Conservation (phyloP, 129 eudicot genomes). For the Dittrichia graveolens region DNA sequence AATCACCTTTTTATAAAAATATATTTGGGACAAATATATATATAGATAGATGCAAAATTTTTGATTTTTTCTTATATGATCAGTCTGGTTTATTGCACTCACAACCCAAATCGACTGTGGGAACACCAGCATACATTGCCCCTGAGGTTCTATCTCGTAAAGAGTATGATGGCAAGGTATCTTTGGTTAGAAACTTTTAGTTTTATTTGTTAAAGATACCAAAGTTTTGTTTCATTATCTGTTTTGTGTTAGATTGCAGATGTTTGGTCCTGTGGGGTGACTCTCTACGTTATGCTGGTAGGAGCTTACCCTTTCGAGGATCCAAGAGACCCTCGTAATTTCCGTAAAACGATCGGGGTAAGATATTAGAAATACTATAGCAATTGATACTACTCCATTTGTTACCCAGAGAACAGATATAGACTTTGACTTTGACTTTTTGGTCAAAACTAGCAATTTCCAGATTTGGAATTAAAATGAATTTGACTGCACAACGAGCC, state of each 20-base stretch:
- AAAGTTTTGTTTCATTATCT: slow-evolving; percentile 9
- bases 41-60: slow-evolving; percentile 2
- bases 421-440: slow-evolving; percentile 7
- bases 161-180: slow-evolving; percentile 95
- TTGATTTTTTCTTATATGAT: slow-evolving; percentile 2
- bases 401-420: background rate
- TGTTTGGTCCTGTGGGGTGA: slow-evolving; percentile 83
- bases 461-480: background rate
- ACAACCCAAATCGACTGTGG: slow-evolving; percentile 87
- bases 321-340: slow-evolving; percentile 66
- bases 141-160: slow-evolving; percentile 81
- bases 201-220: background rate
- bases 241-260: slow-evolving; percentile 57
- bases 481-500: slow-evolving; percentile 7
- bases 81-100: slow-evolving; percentile 86
- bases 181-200: background rate
- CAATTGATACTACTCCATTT: background rate
- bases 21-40: slow-evolving; percentile 2
- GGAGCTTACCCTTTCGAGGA: slow-evolving; percentile 77
- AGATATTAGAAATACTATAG: background rate
- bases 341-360: slow-evolving; percentile 63
- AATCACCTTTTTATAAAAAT: background rate
- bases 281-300: slow-evolving; percentile 67
- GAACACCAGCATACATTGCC: slow-evolving; percentile 94
- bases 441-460: slow-evolving; percentile 19